Conservation (phyloP, 2,329 filamentous ascomycete species). For the Alternaria tenuissima region DNA sequence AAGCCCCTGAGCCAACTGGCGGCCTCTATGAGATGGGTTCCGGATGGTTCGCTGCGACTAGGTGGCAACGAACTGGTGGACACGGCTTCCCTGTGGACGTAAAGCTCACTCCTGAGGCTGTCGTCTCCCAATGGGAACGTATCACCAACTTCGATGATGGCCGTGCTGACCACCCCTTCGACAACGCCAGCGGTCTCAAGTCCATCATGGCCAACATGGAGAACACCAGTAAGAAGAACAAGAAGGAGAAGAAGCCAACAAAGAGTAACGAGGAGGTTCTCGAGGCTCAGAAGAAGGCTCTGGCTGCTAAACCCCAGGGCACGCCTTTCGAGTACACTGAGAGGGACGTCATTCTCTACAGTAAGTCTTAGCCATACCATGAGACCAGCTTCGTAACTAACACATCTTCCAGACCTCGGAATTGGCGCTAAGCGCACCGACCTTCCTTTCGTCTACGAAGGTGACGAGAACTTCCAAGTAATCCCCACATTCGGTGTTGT, state of each 20-base stretch:
- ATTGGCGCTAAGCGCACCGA: slow-evolving; percentile 91
- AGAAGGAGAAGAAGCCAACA: slow-evolving; percentile 55
- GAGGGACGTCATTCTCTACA: slow-evolving; percentile 92
- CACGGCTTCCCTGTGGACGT: slow-evolving; percentile 91
- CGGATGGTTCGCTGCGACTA: slow-evolving; percentile 89
- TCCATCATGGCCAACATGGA: slow-evolving; percentile 86
- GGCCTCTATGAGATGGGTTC: slow-evolving; percentile 93
- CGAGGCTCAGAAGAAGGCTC: slow-evolving; percentile 76
- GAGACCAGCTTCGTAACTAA: slow-evolving; percentile 25
- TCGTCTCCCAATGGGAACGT: slow-evolving; percentile 68
- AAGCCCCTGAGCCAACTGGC: slow-evolving; percentile 85
- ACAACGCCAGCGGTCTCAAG: slow-evolving; percentile 77
- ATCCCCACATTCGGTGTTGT: slow-evolving; percentile 96
- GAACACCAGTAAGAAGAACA: slow-evolving; percentile 67
- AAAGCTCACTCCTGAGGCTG: slow-evolving; percentile 78
- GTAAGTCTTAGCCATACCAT: slow-evolving; percentile 32
- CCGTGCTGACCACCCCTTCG: slow-evolving; percentile 84
- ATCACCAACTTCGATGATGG: slow-evolving; percentile 89
- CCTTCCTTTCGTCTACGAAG: slow-evolving; percentile 88
- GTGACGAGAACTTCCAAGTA: slow-evolving; percentile 88
- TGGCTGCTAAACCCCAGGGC: slow-evolving; percentile 74
- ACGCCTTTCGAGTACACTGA: slow-evolving; percentile 86
- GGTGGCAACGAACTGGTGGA: slow-evolving; percentile 93
- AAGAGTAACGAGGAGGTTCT: slow-evolving; percentile 72
- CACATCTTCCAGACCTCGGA: slow-evolving; percentile 69